These are phyloP conservation scores for Salix caprea DNA, from an alignment of 345 rosid species.

Conservation along the genomic window DNA sequence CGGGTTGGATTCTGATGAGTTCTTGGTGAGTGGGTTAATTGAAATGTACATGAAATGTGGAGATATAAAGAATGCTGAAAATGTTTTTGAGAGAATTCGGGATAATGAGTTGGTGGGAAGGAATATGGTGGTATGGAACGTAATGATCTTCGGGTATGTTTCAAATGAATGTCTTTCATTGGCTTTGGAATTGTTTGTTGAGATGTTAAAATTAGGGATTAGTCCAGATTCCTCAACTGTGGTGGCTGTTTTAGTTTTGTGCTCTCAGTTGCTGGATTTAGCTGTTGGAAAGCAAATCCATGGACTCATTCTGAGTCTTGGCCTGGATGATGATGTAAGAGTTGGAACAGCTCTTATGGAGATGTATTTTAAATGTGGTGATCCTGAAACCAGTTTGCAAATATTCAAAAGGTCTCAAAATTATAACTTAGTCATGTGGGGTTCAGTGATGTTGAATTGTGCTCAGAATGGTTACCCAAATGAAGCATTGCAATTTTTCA, in stretches of 20 bases:
- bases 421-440: constrained; percentile 34
- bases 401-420: constrained; percentile 30
- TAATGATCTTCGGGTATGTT: constrained; percentile 42
- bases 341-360: constrained; percentile 39
- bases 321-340: constrained; percentile 33
- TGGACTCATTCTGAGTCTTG: constrained; percentile 23
- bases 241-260: constrained; percentile 35
- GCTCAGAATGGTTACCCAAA: constrained; percentile 25
- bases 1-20: constrained; percentile 27
- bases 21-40: constrained; percentile 33
- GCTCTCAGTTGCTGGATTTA: constrained; percentile 24
- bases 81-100: constrained; percentile 22
- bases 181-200: constrained; percentile 28
- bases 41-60: constrained; percentile 49
- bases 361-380: constrained; percentile 39
- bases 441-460: constrained; percentile 36
- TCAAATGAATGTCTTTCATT: constrained; percentile 21
- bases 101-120: constrained; percentile 12
- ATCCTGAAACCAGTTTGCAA: constrained; percentile 30
- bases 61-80: constrained; percentile 30
- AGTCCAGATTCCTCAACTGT: constrained; percentile 37
- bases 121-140: constrained; percentile 42
- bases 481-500: constrained; percentile 30
- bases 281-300: constrained; percentile 35
- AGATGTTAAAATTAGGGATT: constrained; percentile 36